Conservation (phyloP, 139 green algal genomes). For the Picocystis salinarum region DNA sequence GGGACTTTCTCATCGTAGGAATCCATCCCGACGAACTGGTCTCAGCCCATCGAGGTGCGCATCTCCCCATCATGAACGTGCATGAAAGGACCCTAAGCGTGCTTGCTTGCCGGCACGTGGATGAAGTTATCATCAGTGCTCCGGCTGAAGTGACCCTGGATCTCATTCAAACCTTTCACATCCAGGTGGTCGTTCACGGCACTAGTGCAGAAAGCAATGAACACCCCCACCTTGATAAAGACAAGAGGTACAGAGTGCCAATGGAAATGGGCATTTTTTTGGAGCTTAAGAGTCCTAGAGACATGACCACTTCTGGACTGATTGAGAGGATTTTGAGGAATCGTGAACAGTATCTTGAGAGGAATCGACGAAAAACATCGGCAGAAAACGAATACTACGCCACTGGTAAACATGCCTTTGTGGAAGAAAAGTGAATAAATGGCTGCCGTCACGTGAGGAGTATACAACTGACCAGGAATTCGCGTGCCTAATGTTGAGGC, state of each 20-base stretch:
- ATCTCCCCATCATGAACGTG: constrained; percentile 95
- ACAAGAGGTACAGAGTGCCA: constrained; percentile 20
- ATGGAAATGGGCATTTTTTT: constrained; percentile 21
- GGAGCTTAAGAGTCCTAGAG: constrained; percentile 35
- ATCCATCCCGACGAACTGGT: constrained; percentile 88
- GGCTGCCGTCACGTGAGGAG: too few species aligned
- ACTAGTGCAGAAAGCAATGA: constrained; percentile 34
- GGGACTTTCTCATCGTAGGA: constrained; percentile 92
- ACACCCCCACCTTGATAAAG: constrained; percentile 1
- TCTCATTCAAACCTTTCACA: constrained; percentile 92
- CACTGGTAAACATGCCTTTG: too few species aligned
- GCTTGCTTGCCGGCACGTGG: constrained; percentile 84
- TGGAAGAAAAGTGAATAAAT: too few species aligned
- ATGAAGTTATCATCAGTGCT: constrained; percentile 84
- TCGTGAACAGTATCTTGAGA: constrained; percentile 12
- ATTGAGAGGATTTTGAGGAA: constrained; percentile 87
- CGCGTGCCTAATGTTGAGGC: too few species aligned
- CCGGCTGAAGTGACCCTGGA: constrained; percentile 39
- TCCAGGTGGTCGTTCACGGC: constrained; percentile 70
- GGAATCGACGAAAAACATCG: background rate
- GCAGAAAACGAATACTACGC: background rate
- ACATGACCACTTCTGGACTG: constrained; percentile 62
- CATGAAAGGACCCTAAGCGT: constrained; percentile 87
- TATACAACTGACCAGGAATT: too few species aligned
- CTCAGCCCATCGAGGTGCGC: constrained; percentile 15